Evolutionary conservation across 306 rosid species (phyloP).

Genomic region (Trifolium repens): DNA sequence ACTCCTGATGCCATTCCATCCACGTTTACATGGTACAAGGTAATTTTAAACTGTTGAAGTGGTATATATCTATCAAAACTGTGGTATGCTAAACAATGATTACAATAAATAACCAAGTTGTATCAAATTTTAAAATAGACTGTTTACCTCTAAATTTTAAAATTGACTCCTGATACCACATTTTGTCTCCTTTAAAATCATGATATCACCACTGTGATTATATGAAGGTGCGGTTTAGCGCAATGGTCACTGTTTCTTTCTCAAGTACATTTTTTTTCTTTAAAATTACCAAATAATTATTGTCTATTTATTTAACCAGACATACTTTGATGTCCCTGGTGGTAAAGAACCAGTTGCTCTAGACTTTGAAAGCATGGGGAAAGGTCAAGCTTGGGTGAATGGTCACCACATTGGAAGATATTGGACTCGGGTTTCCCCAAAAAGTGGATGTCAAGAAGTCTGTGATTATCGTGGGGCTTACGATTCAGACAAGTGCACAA

Average conservation of each 20-base stretch:
- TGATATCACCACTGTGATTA: background rate
- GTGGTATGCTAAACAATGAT: background rate
- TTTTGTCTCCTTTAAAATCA: background rate
- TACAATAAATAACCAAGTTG: background rate
- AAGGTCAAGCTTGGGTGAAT: constrained; percentile 99
- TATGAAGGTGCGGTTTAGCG: constrained; percentile 14
- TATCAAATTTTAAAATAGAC: background rate
- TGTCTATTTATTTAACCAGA: constrained; percentile 53
- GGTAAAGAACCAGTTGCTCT: constrained; percentile 86
- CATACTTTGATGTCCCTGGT: constrained; percentile 77
- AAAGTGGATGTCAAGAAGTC: constrained; percentile 67
- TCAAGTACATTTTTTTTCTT: background rate
- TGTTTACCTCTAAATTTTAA: background rate
- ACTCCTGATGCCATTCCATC: constrained; percentile 63
- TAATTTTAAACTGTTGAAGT: constrained; percentile 40
- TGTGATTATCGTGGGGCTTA: constrained; percentile 93
- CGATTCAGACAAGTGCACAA: constrained; percentile 71
- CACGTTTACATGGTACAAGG: constrained; percentile 94
- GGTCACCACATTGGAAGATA: constrained; percentile 97
- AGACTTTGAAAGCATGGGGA: constrained; percentile 95
- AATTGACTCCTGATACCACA: too few relatives aligned
- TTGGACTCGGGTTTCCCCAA: constrained; percentile 81
- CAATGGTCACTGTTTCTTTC: constrained; percentile 27
- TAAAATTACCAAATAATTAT: constrained; percentile 18
- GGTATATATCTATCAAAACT: constrained; percentile 29